Base-by-base conservation (phyloP, 176 grass and related monocot genomes). In the Typha latifolia region DNA sequence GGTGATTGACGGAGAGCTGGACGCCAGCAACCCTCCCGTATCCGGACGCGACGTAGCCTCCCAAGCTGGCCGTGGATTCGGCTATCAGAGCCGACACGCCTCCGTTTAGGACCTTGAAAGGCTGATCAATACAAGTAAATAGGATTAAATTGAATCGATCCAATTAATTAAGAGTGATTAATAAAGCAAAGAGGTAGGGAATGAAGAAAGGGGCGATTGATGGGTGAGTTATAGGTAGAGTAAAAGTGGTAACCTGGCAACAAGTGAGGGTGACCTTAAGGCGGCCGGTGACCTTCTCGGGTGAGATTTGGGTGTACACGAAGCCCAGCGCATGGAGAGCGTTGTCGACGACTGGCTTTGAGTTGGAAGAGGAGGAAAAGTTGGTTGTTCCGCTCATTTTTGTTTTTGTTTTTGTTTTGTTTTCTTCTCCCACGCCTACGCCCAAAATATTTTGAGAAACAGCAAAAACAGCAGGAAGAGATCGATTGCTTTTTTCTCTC, bases 1-100 rank as follows among this genome's bases (percentile, higher is more conserved):
- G 34, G 73, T 96, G 87, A 77, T 91, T 96, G 72, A 87, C 88
- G 50, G 82, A 88, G 16, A 96, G 87, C 77, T 91, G 84, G 37
- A 96, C 87, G 62, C 91, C 91, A 16, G 84, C 87, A 2, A 84
- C 68, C 63, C 83, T 62, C 48, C 63, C 74, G 74, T 81, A 81
- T 11, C 74, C 84, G 0, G 91, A 75, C 26, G 91, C 79, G 7
- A 84, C 49, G 69, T 83, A 88, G 16, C 76, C 80, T 47, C 91
- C 87, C 63, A 96, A 65, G 78, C 91, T 96, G 2, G 91, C 82
- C 15, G 62, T 22, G 12, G 74, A 7, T 76, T 96, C 87, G n/a
- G 87, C 87, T 62, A 96, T 81, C 15, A 88, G 84, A 56, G 91
- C 87, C 27, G 87, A 91, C 19, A 96, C 79, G 49, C 91, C 87